A percentile compares a stretch with the other conserved stretches of the same genome.
phyloP scores from a whole-genome alignment of 257 asterid species.

The Jasminum sambac region DNA sequence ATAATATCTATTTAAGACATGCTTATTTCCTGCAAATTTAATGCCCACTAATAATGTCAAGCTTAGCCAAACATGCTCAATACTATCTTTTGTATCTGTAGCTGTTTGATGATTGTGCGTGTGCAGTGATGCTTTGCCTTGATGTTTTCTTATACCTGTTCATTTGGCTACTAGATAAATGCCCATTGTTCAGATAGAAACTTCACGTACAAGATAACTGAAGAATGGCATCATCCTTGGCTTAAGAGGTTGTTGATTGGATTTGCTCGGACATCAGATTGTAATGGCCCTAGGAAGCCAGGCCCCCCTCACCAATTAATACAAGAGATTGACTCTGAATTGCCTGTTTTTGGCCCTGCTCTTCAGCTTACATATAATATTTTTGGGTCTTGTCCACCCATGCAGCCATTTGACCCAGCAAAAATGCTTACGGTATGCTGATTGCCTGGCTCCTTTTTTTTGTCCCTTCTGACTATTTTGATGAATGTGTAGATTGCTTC shows the following conservation, averaged over 20 bases:
- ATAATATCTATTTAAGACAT: not conserved
- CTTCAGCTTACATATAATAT: slow-evolving; percentile 84
- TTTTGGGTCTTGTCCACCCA: slow-evolving; percentile 97
- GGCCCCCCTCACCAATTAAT: slow-evolving; percentile 62
- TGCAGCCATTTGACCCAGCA: slow-evolving; percentile 99
- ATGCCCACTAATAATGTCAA: not conserved
- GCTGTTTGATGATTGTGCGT: slow-evolving; percentile 13
- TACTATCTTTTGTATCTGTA: not conserved
- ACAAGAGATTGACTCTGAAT: slow-evolving; percentile 87
- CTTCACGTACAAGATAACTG: slow-evolving; percentile 78
- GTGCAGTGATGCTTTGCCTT: no score
- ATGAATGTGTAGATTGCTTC: slow-evolving; percentile 15
- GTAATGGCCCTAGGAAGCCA: slow-evolving; percentile 89
- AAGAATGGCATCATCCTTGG: slow-evolving; percentile 96
- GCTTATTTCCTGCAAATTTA: not conserved
- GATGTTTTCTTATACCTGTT: slow-evolving; percentile 25
- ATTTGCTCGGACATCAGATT: slow-evolving; percentile 90
- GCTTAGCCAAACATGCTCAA: not conserved
- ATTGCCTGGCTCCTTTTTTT: slow-evolving; percentile 1
- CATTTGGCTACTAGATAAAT: slow-evolving; percentile 53
- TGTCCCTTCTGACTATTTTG: slow-evolving; percentile 8
- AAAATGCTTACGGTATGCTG: slow-evolving; percentile 87
- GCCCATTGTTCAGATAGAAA: slow-evolving; percentile 82
- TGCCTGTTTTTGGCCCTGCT: slow-evolving; percentile 78
- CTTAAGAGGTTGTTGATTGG: slow-evolving; percentile 86